Base-by-base conservation (phyloP, 306 rosid species). In the Quercus suber region DNA sequence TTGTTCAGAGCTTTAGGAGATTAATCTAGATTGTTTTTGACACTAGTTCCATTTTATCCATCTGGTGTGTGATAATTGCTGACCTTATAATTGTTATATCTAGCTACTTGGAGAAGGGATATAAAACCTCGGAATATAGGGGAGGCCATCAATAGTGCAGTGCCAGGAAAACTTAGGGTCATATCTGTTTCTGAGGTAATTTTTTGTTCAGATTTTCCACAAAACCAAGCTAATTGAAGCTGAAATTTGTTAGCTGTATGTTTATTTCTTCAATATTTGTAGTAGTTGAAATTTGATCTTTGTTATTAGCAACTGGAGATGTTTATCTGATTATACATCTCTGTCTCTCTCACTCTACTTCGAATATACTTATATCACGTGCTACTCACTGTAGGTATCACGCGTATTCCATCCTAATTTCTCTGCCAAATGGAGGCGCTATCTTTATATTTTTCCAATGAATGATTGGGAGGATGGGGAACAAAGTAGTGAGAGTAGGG, bases 351-450 rank as follows among this genome's bases (percentile, higher is more conserved):
- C 3, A 1, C 14, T 18, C 21, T 18, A 41, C 19, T 61, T 55
- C 25, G 30, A 74, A 20, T 79, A 27, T 79, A 74, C 78, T 61
- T 43, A 78, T 43, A 73, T 53, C 41, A 52, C 63, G 63, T 74
- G 64, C 71, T 64, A 67, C 81, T 56, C 82, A 37, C 73, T 87
- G 80, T 78, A 95, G 99, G 98, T 92, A 69, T 95, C 98, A 31
- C 98, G 96, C 18, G 79, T 14, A 57, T 95, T 95, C 83, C 99
- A 95, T 89, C 98, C 99, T 8, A 94, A 91, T 77, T 92, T 94
- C 81, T 89, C 99, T 77, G 99, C 99, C 82, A 89, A 90, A 82
- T 92, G 99, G 97, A 91, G 99, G 86, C 97, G 80, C 5, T 94
- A 94, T 81, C 89, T 94, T 43, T 94, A 94, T 79, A 91, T 91